These are phyloP conservation scores for Alopecurus myosuroides DNA, from an alignment of 176 grass and related monocot species.

Conservation along the genomic window DNA sequence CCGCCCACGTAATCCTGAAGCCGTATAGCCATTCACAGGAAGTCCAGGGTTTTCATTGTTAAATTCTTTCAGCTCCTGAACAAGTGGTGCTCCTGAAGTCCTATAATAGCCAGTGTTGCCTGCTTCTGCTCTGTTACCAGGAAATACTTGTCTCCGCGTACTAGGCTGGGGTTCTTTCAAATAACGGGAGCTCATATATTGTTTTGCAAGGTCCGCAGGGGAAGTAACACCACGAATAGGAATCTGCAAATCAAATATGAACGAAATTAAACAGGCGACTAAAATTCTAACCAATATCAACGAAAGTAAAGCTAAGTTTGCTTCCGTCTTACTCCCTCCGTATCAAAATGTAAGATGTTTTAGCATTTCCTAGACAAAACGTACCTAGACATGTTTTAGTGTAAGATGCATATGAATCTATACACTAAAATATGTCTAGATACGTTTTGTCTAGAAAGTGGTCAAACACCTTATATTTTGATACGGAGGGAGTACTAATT, in stretches of 20 bases:
- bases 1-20: slow-evolving; percentile 40
- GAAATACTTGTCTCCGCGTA: slow-evolving; percentile 38
- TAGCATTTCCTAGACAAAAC: no score
- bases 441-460: no score
- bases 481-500: no score
- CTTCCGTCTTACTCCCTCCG: slow-evolving; percentile 6
- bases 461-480: no score
- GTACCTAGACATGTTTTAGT: no score
- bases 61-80: slow-evolving; percentile 22
- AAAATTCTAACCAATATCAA: neutral
- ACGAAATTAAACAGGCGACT: slow-evolving; percentile 5
- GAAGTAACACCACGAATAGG: slow-evolving; percentile 20
- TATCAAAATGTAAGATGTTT: no score
- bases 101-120: slow-evolving; percentile 29
- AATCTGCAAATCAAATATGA: slow-evolving; percentile 31
- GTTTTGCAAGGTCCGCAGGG: slow-evolving; percentile 61
- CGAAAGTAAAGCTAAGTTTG: neutral
- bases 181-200: slow-evolving; percentile 58
- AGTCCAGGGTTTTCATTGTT: slow-evolving; percentile 22
- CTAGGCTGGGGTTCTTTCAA: slow-evolving; percentile 22
- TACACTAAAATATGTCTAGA: no score
- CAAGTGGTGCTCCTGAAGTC: slow-evolving; percentile 12
- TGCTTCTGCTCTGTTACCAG: slow-evolving; percentile 34
- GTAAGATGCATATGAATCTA: no score
- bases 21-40: slow-evolving; percentile 46